Conservation (phyloP, 2,329 filamentous ascomycete species). For the Alternaria postmessia region DNA sequence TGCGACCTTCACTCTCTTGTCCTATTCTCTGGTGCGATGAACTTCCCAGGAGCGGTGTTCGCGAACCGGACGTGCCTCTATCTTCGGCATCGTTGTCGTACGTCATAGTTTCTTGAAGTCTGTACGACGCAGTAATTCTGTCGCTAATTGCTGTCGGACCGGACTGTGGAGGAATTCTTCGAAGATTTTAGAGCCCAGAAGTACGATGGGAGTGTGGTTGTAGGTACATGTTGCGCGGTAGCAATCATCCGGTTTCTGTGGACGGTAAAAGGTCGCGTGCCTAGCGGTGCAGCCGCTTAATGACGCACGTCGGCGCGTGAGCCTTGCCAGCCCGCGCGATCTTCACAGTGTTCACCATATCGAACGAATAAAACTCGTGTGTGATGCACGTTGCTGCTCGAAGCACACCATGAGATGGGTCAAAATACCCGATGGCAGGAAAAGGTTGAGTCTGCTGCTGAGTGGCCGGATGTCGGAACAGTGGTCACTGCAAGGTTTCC, state of each 20-base stretch:
- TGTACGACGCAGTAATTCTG: background rate
- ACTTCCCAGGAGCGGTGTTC: conserved; percentile 31
- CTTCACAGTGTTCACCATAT: background rate
- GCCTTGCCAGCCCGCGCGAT: conserved; percentile 5
- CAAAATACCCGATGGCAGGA: background rate
- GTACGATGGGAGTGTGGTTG: background rate
- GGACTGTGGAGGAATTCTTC: background rate
- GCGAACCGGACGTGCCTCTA: conserved; percentile 25
- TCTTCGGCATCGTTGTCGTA: conserved; percentile 32
- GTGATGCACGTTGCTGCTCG: background rate
- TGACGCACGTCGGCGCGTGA: conserved; percentile 11
- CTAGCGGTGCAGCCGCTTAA: background rate
- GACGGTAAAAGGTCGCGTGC: conserved; percentile 13
- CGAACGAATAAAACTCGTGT: background rate
- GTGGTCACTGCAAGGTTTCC: background rate
- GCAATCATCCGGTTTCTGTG: conserved; percentile 4
- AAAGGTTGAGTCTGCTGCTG: background rate
- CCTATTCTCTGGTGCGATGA: conserved; percentile 17
- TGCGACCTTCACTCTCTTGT: conserved; percentile 5
- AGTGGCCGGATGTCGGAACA: conserved; percentile 11
- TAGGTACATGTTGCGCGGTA: conserved; percentile 1
- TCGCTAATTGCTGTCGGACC: conserved; percentile 12
- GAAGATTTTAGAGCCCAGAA: background rate
- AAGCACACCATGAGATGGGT: background rate
- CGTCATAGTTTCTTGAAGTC: conserved; percentile 24